Conservation (phyloP, 2,329 filamentous ascomycete species). For the Botrytis porri region DNA sequence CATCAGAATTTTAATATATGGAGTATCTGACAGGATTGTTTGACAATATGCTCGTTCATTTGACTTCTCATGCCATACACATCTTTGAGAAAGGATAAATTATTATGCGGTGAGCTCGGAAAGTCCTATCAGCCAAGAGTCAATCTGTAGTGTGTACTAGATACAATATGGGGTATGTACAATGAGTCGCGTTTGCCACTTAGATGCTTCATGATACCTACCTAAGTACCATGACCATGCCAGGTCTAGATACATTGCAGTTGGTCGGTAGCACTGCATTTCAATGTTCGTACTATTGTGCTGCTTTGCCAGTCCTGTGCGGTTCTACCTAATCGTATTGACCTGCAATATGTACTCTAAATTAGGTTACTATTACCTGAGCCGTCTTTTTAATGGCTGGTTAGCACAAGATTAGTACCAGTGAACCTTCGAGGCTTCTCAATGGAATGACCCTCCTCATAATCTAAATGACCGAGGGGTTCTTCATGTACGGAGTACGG, state of each 20-base stretch:
- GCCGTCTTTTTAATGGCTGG: background rate
- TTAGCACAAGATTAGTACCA: background rate
- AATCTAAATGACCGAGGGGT: conserved; percentile 2
- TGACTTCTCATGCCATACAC: background rate
- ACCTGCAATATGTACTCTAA: background rate
- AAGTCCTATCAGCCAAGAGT: background rate
- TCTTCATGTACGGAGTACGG: conserved; percentile 5
- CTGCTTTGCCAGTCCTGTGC: background rate
- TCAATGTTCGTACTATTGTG: background rate
- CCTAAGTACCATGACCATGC: conserved; percentile 1
- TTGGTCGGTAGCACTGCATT: conserved; percentile 11
- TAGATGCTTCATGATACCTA: conserved; percentile 14
- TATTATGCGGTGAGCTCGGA: background rate
- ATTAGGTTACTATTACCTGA: background rate
- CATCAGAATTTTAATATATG: conserved; percentile 12
- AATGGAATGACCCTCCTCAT: background rate
- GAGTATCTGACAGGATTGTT: background rate
- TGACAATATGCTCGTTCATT: background rate
- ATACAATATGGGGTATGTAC: background rate
- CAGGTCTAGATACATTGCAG: conserved; percentile 13
- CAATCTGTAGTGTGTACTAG: background rate
- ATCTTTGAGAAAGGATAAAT: background rate
- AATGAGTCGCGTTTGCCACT: conserved; percentile 16
- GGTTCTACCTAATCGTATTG: conserved; percentile 10
- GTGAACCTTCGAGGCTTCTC: background rate